Conservation (phyloP, 208 protist genomes). For the Wallacemonas sp. region DNA sequence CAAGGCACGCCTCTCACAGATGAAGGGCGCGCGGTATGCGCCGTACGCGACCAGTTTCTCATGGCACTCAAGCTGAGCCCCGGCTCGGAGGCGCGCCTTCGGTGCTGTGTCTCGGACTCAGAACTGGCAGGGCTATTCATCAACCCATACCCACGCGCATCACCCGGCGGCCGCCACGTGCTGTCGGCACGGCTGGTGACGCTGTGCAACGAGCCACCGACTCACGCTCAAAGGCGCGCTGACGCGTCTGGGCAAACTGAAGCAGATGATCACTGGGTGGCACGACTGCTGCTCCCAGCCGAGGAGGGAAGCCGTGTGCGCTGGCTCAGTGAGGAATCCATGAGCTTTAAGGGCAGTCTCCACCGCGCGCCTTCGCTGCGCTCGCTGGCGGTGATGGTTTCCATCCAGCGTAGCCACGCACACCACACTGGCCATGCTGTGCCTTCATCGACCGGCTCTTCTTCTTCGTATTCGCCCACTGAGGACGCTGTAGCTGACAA, state of each 20-base stretch:
- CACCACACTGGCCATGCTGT: no score
- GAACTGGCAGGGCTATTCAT: background rate
- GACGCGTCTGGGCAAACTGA: background rate
- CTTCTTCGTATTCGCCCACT: no score
- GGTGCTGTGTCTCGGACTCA: conserved; percentile 10
- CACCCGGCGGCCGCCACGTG: conserved; percentile 22
- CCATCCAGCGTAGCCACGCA: conserved; percentile 6
- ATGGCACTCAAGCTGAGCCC: conserved; percentile 57
- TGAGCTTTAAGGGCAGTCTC: conserved; percentile 37
- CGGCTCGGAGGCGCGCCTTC: conserved; percentile 28
- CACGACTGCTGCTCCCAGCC: conserved; percentile 48
- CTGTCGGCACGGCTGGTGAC: conserved; percentile 13
- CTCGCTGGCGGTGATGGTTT: conserved; percentile 65
- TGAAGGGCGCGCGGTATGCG: conserved; percentile 22
- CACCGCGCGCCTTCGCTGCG: conserved; percentile 65
- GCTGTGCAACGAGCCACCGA: conserved; percentile 31
- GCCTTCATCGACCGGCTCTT: no score
- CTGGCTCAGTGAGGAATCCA: conserved; percentile 72
- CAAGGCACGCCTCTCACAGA: background rate
- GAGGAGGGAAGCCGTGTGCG: conserved; percentile 77
- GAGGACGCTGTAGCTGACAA: no score
- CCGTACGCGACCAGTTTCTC: conserved; percentile 53
- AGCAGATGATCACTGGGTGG: conserved; percentile 18
- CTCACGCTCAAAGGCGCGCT: conserved; percentile 19
- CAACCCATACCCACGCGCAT: conserved; percentile 21